Percentiles rank a stretch among this genome's conserved stretches.
phyloP scores from a whole-genome alignment of 2,329 filamentous ascomycete genomes.

The Pestalotiopsis sp. region DNA sequence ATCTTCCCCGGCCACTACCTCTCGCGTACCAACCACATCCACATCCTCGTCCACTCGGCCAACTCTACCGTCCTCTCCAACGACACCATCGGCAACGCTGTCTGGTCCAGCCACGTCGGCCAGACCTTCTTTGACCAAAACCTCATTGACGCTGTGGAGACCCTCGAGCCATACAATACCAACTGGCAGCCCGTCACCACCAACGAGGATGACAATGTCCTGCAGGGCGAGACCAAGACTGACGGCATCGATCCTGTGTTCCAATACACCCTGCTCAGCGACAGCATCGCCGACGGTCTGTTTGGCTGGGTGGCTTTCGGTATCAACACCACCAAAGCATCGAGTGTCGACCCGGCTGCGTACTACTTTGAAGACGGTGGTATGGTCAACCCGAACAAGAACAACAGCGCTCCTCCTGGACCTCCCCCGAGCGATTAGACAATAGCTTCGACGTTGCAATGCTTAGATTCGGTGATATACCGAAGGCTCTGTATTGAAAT shows the following conservation, averaged over 20 bases:
- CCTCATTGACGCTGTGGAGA: slow-evolving; percentile 41
- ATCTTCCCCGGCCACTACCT: slow-evolving; percentile 48
- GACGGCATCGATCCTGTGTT: slow-evolving; percentile 1
- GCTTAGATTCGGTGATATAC: neutral
- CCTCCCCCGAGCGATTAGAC: neutral
- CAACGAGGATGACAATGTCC: slow-evolving; percentile 1
- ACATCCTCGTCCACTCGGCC: slow-evolving; percentile 45
- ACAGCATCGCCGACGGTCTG: neutral
- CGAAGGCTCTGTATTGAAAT: too few species aligned
- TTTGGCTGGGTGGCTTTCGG: slow-evolving; percentile 5
- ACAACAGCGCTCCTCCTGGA: neutral
- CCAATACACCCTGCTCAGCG: neutral
- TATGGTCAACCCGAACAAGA: neutral
- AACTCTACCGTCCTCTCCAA: slow-evolving; percentile 39
- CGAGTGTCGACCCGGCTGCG: neutral
- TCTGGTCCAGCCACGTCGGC: slow-evolving; percentile 59
- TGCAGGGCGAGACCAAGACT: neutral
- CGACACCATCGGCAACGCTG: slow-evolving; percentile 50
- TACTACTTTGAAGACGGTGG: slow-evolving; percentile 1
- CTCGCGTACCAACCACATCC: slow-evolving; percentile 48
- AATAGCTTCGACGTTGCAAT: neutral
- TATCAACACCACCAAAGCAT: neutral
- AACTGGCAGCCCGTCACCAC: neutral
- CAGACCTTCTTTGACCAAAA: slow-evolving; percentile 68
- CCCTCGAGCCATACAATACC: neutral